Percentiles rank a stretch among this genome's conserved stretches.
Conservation (phyloP, 2,329 filamentous ascomycete genomes). For the Mollisiaceae sp. region DNA sequence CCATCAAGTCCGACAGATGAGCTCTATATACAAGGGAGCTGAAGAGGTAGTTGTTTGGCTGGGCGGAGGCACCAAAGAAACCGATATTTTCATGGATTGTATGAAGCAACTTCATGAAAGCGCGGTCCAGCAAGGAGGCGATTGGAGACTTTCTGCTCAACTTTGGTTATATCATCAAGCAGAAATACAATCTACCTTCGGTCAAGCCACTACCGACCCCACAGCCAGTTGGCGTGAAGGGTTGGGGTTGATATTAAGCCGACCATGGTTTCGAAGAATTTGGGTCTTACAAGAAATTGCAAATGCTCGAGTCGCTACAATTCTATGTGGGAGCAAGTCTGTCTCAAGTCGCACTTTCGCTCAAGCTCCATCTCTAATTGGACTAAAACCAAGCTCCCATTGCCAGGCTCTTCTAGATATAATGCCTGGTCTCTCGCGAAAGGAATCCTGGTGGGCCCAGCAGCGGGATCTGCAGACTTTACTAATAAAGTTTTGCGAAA, state of each 20-base stretch:
- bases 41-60: constrained; percentile 25
- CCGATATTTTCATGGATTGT: constrained; percentile 23
- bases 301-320: constrained; percentile 14
- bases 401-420: constrained; percentile 26
- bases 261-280: constrained; percentile 19
- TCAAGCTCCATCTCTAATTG: constrained; percentile 10
- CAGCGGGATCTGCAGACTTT: constrained; percentile 18
- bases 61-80: constrained; percentile 9
- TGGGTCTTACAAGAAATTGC: constrained; percentile 26
- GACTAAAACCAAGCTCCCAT: constrained; percentile 6
- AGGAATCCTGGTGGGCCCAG: constrained; percentile 22
- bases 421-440: constrained; percentile 19
- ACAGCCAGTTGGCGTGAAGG: not conserved
- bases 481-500: constrained; percentile 22
- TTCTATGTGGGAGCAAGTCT: constrained; percentile 20
- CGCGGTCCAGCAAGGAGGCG: not conserved
- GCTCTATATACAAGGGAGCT: constrained; percentile 31
- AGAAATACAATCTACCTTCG: too few relatives aligned
- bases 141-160: not conserved
- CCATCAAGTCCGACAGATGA: constrained; percentile 36
- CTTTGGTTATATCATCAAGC: not conserved
- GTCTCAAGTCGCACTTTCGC: constrained; percentile 17
- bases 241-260: constrained; percentile 6
- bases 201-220: not conserved
- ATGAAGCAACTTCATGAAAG: constrained; percentile 15